Evolutionary conservation across 1,284 basidiomycete genomes (phyloP).

Genomic region (Lentinus polychrous): DNA sequence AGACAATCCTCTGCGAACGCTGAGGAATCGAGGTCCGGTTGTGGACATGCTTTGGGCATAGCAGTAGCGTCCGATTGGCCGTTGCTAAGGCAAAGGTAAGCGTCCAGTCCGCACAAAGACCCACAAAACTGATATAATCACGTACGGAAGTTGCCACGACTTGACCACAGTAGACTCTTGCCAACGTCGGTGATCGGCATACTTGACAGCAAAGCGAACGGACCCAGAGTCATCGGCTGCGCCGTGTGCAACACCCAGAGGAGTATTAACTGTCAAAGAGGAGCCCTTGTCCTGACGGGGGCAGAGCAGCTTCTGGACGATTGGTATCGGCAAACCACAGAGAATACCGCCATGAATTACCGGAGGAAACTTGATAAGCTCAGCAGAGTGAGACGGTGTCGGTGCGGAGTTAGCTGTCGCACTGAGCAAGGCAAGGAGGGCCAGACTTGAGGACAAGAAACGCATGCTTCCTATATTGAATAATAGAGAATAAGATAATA

Average conservation of each 20-base stretch:
- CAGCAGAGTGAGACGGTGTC: constrained; percentile 1
- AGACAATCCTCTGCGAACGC: constrained; percentile 71
- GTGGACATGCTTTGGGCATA: constrained; percentile 69
- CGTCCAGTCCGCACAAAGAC: constrained; percentile 3
- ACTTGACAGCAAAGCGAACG: constrained; percentile 55
- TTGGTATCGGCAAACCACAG: constrained; percentile 38
- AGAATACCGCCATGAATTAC: constrained; percentile 30
- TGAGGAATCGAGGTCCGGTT: constrained; percentile 41
- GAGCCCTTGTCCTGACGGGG: constrained; percentile 26
- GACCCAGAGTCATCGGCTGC: constrained; percentile 39
- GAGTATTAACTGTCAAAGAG: constrained; percentile 32
- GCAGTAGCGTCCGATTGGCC: constrained; percentile 42
- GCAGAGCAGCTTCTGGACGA: constrained; percentile 34
- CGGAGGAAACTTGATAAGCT: constrained; percentile 17
- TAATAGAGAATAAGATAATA: constrained; percentile 12
- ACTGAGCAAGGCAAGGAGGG: constrained; percentile 23
- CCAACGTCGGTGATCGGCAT: constrained; percentile 59
- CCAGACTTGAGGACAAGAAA: constrained; percentile 28
- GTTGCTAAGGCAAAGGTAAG: constrained; percentile 31
- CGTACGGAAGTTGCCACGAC: constrained; percentile 58
- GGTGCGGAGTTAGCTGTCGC: neutral
- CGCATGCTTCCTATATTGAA: constrained; percentile 27
- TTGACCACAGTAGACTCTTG: constrained; percentile 43
- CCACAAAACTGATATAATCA: constrained; percentile 11
- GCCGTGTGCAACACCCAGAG: constrained; percentile 51